Evolutionary conservation across 441 rosid genomes (phyloP), one percentile per base, ranked within the genome.

Genomic region (Adansonia gregorii): DNA sequence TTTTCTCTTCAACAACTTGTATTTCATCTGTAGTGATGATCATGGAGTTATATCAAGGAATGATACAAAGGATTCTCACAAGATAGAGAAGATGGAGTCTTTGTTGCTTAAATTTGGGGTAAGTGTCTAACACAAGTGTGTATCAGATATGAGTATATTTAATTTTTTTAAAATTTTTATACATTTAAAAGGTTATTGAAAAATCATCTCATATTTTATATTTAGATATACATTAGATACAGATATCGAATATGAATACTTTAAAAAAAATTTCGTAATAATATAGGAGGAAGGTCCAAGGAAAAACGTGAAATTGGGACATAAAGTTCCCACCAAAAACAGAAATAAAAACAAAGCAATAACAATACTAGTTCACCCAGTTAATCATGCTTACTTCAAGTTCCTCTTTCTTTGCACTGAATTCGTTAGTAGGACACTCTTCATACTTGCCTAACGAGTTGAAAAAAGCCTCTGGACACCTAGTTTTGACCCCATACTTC

Each of bases 381-480:
- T n/a, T 54, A 54, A 6, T 54, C 22, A n/a, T 15, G 20, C 64
- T 59, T 59, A 59, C 90, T 85, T 82, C 41, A 9, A 81, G 64
- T 20, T 22, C 59, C 35, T 69, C 17, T 71, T 6, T 77, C 71
- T 82, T 81, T 0, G 27, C 67, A 19, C 59, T 11, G 67, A 77
- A 77, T 52, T 49, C 76, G 6, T 20, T 31, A 59, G 64, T 59
- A 24, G 64, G 24, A 61, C 3, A 11, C 19, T 78, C 43, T 6
- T 51, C n/a, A 17, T 71, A 78, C 22, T 78, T 76, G 39, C 64
- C 78, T 1, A 11, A 41, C 0, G 88, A 27, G 86, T 77, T 64
- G 72, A 86, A 88, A 66, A 60, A 88, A 46, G 83, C 88, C 27
- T 72, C 14, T 2, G 91, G 89, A 20, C 86, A 83, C 51, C 78